Base-by-base conservation (phyloP, 257 asterid species). In the Solanum paucissectum region DNA sequence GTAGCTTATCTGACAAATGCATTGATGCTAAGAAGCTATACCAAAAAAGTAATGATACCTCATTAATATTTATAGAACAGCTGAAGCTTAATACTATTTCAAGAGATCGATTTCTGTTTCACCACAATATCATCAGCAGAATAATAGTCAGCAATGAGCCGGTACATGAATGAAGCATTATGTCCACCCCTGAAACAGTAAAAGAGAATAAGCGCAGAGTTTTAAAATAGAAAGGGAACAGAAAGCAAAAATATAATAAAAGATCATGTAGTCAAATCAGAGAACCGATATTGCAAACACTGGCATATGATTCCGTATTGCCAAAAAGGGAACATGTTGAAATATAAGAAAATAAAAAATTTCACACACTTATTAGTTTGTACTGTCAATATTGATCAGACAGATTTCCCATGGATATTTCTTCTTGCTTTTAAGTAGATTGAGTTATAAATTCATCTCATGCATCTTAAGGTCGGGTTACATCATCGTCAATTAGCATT, bases 71-170 rank as follows among this genome's bases (percentile, higher is more conserved):
- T 86, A 25, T 62, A 14, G 46, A 81, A 86, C 55, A 90, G 86
- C 86, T 85, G 90, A 82, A 88, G 87, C 33, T 55, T 42, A 40
- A 60, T 58, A 69, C 89, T 83, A 83, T 86, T 71, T 96, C 96
- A 95, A 87, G 98, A 92, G 88, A 94, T 88, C 82, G 93, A 87
- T 89, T 91, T 95, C 91, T 89, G 89, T 84, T 92, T 94, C 89
- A 95, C 92, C 85, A 92, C 96, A 88, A 95, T 79, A 92, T 97
- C 99, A 89, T 95, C 96, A 42, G 95, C 95, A 86, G 99, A 97
- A 92, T 97, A 97, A 86, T 95, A 95, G 91, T 97, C 99, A 90
- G 98, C 95, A 88, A 97, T 94, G 90, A 97, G 98, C 88, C 97
- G 97, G 89, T 97, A 94, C 92, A 97, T 95, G 88, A 94, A 97